Percentiles rank a stretch among this genome's conserved stretches.
These are phyloP conservation scores for Pestalotiopsis sp. DNA, from an alignment of 2,329 filamentous ascomycete species.

Conservation along the genomic window DNA sequence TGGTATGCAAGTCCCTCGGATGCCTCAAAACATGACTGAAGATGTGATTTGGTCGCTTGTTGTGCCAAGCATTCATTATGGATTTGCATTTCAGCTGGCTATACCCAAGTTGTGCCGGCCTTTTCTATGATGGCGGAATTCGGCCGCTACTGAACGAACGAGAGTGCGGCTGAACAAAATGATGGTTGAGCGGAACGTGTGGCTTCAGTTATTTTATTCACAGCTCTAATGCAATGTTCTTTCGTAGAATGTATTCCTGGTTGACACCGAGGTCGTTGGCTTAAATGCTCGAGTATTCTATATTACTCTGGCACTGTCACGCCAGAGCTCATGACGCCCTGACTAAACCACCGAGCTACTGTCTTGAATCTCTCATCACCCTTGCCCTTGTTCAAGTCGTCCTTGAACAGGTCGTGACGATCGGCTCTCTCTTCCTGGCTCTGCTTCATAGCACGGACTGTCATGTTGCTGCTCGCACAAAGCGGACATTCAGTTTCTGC, in stretches of 20 bases:
- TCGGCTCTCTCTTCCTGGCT: constrained; percentile 86
- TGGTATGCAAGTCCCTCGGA: constrained; percentile 27
- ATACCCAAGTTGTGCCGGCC: not conserved
- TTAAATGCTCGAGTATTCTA: not conserved
- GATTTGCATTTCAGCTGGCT: constrained; percentile 5
- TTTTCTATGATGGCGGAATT: not conserved
- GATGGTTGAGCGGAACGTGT: not conserved
- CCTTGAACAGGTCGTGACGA: constrained; percentile 86
- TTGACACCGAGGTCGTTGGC: not conserved
- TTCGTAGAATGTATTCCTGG: not conserved
- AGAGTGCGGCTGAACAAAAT: not conserved
- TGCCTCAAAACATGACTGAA: not conserved
- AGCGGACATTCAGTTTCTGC: constrained; percentile 80
- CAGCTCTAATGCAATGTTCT: not conserved
- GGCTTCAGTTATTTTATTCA: not conserved
- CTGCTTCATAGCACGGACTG: constrained; percentile 82
- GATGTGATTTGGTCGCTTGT: not conserved
- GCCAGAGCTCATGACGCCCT: constrained; percentile 72
- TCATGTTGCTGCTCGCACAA: constrained; percentile 82
- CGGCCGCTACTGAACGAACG: not conserved
- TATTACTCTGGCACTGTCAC: constrained; percentile 1
- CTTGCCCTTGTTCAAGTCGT: constrained; percentile 63
- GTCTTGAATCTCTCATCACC: constrained; percentile 74
- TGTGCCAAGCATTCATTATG: constrained; percentile 5
- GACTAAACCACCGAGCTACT: constrained; percentile 88